These are phyloP conservation scores for Phaffomyces antillensis DNA, from an alignment of 805 yeast genomes.

Conservation along the genomic window DNA sequence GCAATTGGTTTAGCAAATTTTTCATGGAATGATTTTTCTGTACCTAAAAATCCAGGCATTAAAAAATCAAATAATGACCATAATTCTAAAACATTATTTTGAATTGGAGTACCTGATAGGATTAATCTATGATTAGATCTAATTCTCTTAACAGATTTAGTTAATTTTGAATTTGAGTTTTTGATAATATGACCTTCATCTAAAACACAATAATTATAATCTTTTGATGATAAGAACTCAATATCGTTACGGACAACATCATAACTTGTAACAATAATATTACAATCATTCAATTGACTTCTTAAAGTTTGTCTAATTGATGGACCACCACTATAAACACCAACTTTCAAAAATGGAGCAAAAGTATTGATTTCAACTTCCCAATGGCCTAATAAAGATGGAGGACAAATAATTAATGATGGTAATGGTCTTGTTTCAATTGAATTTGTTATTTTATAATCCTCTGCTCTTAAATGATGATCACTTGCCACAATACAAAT, in stretches of 20 bases:
- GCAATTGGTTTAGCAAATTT: slow-evolving; percentile 97
- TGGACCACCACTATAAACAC: slow-evolving; percentile 95
- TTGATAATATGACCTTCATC: slow-evolving; percentile 98
- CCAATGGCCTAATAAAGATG: slow-evolving; percentile 98
- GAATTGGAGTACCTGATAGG: slow-evolving; percentile 96
- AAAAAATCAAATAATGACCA: slow-evolving; percentile 97
- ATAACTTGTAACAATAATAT: slow-evolving; percentile 88
- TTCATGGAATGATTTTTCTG: slow-evolving; percentile 90
- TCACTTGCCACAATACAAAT: slow-evolving; percentile 96
- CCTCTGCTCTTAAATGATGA: slow-evolving; percentile 76
- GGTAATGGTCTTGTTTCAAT: slow-evolving; percentile 71
- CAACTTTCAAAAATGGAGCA: slow-evolving; percentile 76
- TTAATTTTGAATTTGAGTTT: slow-evolving; percentile 80
- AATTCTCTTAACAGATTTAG: slow-evolving; percentile 78
- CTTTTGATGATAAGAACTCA: slow-evolving; percentile 47
- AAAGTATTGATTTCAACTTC: slow-evolving; percentile 88
- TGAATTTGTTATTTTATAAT: slow-evolving; percentile 49
- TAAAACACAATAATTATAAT: slow-evolving; percentile 88
- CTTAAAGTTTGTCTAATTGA: slow-evolving; percentile 54
- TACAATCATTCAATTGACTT: slow-evolving; percentile 46
- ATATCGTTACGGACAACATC: slow-evolving; percentile 95
- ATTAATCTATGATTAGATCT: slow-evolving; percentile 85
- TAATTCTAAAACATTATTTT: slow-evolving; percentile 89
- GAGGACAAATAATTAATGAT: slow-evolving; percentile 88
- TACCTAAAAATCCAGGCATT: slow-evolving; percentile 98